These are phyloP conservation scores for Auriscalpium orientale DNA, from an alignment of 768 basidiomycete genomes.

Conservation along the genomic window DNA sequence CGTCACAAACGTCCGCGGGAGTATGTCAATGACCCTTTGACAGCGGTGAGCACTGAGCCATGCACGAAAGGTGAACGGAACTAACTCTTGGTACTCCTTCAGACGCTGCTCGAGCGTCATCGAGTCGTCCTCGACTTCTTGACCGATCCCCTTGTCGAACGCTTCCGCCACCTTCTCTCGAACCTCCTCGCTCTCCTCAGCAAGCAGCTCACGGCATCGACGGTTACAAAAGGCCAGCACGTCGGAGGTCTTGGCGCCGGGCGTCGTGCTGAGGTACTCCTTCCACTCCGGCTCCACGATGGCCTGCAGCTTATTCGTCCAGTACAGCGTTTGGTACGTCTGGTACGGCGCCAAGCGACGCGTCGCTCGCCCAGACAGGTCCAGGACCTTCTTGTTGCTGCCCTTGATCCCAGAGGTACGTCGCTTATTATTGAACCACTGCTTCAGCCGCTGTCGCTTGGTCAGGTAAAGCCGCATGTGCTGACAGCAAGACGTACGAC, in stretches of 20 bases:
- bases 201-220: background rate
- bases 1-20: background rate
- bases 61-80: background rate
- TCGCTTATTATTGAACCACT: background rate
- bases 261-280: background rate
- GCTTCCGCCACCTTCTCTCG: background rate
- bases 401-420: background rate
- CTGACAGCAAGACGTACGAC: background rate
- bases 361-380: background rate
- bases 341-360: background rate
- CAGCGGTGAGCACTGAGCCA: background rate
- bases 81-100: background rate
- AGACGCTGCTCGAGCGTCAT: background rate
- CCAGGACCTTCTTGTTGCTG: background rate
- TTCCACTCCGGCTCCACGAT: background rate
- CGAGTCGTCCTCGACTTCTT: background rate
- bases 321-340: background rate
- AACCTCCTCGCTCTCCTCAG: background rate
- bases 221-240: background rate
- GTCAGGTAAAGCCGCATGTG: background rate
- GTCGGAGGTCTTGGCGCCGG: background rate
- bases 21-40: background rate
- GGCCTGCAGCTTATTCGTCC: background rate
- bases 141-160: background rate
- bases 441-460: background rate